These are phyloP conservation scores for Hyaloscypha hepaticicola DNA, from an alignment of 495 filamentous ascomycete species.

Conservation along the genomic window DNA sequence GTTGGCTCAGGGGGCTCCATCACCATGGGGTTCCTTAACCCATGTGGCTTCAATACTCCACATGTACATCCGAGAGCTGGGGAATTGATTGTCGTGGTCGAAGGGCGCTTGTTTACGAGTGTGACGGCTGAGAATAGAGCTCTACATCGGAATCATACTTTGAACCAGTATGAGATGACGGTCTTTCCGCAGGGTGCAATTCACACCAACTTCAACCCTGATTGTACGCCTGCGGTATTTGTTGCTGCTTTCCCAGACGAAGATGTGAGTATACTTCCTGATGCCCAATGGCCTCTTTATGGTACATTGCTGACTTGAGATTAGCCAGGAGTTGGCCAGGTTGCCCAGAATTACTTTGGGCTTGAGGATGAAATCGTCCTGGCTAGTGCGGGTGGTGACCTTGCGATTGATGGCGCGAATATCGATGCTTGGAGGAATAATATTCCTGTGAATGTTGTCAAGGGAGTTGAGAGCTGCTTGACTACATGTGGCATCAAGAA, in stretches of 20 bases:
- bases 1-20: slow-evolving; percentile 35
- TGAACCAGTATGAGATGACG: slow-evolving; percentile 38
- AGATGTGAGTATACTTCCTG: slow-evolving; percentile 25
- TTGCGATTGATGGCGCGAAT: slow-evolving; percentile 31
- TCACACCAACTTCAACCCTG: slow-evolving; percentile 47
- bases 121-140: slow-evolving; percentile 41
- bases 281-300: not conserved
- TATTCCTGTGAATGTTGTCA: slow-evolving; percentile 35
- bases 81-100: slow-evolving; percentile 41
- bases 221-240: slow-evolving; percentile 39
- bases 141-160: slow-evolving; percentile 28
- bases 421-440: slow-evolving; percentile 33
- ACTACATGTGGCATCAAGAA: slow-evolving; percentile 17
- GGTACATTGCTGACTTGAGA: too few relatives aligned
- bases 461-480: slow-evolving; percentile 19
- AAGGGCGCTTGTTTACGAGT: slow-evolving; percentile 34
- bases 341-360: slow-evolving; percentile 31
- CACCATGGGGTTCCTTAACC: slow-evolving; percentile 36
- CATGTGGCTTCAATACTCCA: slow-evolving; percentile 45
- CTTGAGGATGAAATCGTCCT: slow-evolving; percentile 35
- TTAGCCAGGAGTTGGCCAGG: slow-evolving; percentile 33
- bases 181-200: slow-evolving; percentile 42
- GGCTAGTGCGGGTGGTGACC: slow-evolving; percentile 27
- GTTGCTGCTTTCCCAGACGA: slow-evolving; percentile 42
- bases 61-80: slow-evolving; percentile 47